Evolutionary conservation across 2,329 filamentous ascomycete species (phyloP).

Genomic region (Blumeria hordei): DNA sequence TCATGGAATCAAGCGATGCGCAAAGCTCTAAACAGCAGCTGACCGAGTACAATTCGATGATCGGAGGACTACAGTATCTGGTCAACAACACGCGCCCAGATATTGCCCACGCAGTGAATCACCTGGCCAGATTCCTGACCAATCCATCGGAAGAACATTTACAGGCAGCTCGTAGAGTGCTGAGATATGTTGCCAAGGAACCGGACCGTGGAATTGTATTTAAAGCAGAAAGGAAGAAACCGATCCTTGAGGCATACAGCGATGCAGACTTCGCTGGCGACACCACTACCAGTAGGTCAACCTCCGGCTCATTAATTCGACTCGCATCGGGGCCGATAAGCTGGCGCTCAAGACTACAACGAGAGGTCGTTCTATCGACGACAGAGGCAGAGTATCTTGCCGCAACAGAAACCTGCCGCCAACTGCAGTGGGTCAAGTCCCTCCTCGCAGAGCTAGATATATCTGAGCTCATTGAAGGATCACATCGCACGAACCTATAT

Average conservation of each 20-base stretch:
- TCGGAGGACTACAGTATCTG: neutral
- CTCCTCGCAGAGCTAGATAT: too few relatives aligned
- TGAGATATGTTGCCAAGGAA: too few relatives aligned
- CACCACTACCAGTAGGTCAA: too few relatives aligned
- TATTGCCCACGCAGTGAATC: neutral
- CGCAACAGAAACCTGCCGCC: neutral
- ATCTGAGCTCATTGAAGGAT: neutral
- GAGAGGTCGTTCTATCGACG: neutral
- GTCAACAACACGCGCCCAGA: neutral
- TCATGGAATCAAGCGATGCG: too few relatives aligned
- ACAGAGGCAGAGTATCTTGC: neutral
- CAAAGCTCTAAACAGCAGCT: too few relatives aligned
- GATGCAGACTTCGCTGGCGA: too few relatives aligned
- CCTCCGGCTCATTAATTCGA: too few relatives aligned
- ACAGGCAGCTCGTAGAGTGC: neutral
- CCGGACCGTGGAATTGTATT: too few relatives aligned
- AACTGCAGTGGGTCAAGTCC: neutral
- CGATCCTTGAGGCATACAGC: too few relatives aligned
- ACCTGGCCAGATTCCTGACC: neutral
- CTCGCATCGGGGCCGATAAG: too few relatives aligned
- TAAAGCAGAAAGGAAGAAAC: too few relatives aligned
- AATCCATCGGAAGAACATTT: neutral
- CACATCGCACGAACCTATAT: neutral
- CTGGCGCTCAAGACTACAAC: neutral
- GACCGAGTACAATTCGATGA: neutral